These are phyloP conservation scores for Tulasnella sp. DNA, from an alignment of 768 basidiomycete genomes.

Conservation along the genomic window DNA sequence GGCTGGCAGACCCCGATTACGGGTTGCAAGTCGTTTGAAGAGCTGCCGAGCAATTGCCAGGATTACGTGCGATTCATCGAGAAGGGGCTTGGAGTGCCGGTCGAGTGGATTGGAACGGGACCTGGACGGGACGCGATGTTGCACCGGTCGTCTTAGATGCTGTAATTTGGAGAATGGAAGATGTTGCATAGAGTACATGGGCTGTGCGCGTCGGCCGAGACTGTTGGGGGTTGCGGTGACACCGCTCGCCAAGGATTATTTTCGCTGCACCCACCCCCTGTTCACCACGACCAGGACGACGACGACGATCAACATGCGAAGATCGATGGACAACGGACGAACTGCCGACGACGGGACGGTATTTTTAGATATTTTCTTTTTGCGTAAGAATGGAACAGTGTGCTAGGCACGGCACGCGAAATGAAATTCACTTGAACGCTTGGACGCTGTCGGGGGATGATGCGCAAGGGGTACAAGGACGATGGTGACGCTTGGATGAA, in stretches of 20 bases:
- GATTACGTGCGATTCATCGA: constrained; percentile 90
- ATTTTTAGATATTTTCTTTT: background rate
- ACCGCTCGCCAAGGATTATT: background rate
- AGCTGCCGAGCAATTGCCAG: constrained; percentile 81
- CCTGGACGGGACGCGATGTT: constrained; percentile 84
- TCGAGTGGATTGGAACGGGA: constrained; percentile 94
- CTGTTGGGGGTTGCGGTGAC: background rate
- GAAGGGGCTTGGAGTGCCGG: constrained; percentile 64
- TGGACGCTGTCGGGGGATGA: background rate
- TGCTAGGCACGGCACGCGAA: background rate
- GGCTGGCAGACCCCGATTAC: constrained; percentile 89
- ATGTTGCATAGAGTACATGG: background rate
- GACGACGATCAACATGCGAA: background rate
- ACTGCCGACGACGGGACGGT: background rate
- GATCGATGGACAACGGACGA: background rate
- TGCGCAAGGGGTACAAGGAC: background rate
- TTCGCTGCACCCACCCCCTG: background rate
- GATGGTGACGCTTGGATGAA: background rate
- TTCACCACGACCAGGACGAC: background rate
- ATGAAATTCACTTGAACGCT: background rate
- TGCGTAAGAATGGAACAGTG: background rate
- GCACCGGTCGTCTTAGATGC: constrained; percentile 3
- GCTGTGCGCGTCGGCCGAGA: background rate
- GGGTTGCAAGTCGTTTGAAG: constrained; percentile 62
- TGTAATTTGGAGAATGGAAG: background rate